Conservation (phyloP, 192 early-diverging fungal species). For the Coemansia sp. region DNA sequence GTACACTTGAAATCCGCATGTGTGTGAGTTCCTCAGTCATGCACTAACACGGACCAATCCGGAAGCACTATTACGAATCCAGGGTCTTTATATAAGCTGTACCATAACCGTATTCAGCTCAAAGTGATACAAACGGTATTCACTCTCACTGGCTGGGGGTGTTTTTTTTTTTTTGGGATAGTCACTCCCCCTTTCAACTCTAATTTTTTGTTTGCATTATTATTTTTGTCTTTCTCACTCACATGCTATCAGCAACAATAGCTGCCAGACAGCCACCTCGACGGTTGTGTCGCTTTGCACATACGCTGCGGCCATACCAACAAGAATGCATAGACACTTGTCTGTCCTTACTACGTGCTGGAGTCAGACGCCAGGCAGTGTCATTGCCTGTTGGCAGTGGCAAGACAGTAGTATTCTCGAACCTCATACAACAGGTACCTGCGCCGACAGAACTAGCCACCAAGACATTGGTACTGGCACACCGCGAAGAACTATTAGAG, state of each 20-base stretch:
- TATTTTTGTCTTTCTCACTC: neutral
- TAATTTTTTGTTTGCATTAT: neutral
- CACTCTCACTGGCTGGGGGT: too few species aligned
- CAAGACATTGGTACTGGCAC: constrained; percentile 85
- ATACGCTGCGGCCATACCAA: constrained; percentile 80
- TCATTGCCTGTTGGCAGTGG: constrained; percentile 86
- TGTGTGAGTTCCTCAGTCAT: constrained; percentile 1
- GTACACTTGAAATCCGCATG: neutral
- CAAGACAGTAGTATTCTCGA: constrained; percentile 89
- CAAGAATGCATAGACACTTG: constrained; percentile 79
- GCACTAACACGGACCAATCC: neutral
- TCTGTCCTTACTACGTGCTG: constrained; percentile 59
- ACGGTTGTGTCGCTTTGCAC: neutral
- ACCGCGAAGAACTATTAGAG: constrained; percentile 83
- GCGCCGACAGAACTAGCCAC: constrained; percentile 64
- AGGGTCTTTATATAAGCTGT: neutral
- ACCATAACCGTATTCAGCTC: neutral
- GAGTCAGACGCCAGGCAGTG: constrained; percentile 75
- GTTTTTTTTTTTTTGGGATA: neutral
- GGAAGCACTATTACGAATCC: constrained; percentile 4
- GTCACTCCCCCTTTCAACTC: neutral
- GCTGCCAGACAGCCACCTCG: neutral
- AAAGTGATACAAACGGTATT: neutral
- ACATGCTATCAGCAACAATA: neutral
- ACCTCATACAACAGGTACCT: constrained; percentile 75